Conservation (phyloP, 441 rosid species). For the Cnidoscolus chayamansa region DNA sequence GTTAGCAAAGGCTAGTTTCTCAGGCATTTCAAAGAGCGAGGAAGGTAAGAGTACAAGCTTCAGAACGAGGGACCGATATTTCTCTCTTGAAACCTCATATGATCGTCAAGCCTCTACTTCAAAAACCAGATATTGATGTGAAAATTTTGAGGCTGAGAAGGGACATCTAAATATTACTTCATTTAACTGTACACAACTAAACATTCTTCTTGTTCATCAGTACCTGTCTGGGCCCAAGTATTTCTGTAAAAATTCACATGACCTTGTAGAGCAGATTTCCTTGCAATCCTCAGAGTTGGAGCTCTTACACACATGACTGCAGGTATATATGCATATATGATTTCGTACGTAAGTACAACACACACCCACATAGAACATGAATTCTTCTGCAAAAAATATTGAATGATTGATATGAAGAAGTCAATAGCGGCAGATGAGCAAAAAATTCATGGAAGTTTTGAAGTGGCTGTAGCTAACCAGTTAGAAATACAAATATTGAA, state of each 20-base stretch:
- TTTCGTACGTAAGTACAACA: too few species aligned
- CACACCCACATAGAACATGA: too few species aligned
- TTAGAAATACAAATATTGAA: too few species aligned
- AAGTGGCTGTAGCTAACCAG: too few species aligned
- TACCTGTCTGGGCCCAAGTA: background rate
- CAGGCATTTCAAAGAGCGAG: conserved; percentile 27
- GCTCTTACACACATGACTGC: too few species aligned
- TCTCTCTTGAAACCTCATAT: conserved; percentile 17
- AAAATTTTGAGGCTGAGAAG: background rate
- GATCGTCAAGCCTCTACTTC: conserved; percentile 30
- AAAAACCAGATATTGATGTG: conserved; percentile 14
- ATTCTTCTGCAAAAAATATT: too few species aligned
- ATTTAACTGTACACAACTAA: background rate
- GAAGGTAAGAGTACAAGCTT: conserved; percentile 26
- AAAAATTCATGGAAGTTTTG: too few species aligned
- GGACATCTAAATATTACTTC: background rate
- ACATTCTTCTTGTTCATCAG: background rate
- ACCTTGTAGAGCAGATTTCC: too few species aligned
- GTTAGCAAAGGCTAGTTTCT: conserved; percentile 50
- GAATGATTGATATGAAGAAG: too few species aligned
- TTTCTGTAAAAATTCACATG: background rate
- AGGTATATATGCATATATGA: too few species aligned
- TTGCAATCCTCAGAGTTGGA: too few species aligned
- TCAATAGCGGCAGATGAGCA: too few species aligned
- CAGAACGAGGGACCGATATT: conserved; percentile 17